Evolutionary conservation across 768 basidiomycete genomes (phyloP), one percentile per base, ranked within the genome.

Genomic region (Cyclocybe aegerita): DNA sequence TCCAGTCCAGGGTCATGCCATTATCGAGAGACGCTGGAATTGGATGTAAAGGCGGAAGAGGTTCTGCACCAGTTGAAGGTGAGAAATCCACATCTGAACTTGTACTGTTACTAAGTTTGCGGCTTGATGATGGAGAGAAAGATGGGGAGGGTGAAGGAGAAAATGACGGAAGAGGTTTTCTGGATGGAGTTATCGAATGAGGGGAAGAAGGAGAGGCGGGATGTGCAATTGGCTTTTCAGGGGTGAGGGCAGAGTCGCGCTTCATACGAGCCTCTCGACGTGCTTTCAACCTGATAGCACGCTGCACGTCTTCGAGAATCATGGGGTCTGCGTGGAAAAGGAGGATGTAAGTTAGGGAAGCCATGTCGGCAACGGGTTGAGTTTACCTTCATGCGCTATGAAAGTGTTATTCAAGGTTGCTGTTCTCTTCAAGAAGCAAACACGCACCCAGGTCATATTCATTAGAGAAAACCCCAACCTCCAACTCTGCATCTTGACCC

Each of bases 271-370:
- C 86, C 58, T 90, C 88, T 23, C 88, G 80, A 42, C 85, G 77
- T 23, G 87, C 85, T 65, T 90, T 90, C 45, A 88, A 68, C 49
- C 80, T 82, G 30, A 92, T 62, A 4, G 87, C 89, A 46, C 82
- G 81, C 57, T 90, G 86, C 5, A 92, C 87, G 54, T 91, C 90
- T 63, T 86, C 88, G 46, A 91, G 64, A 54, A 92, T 85, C 57
- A 77, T 77, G n/a, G 89, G 86, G 70, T 92, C 89, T 92, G 65
- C 17, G 45, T 30, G n/a, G 40, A 42, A 32, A 48, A 35, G 39
- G 16, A 23, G 59, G 42, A 55, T 40, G 39, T 43, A 11, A 15
- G 9, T 36, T 4, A 9, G 7, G 33, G 10, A 12, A 7, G 7
- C 11, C 40, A 16, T 11, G 11, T 44, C 8, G 15, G 33, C 7